phyloP scores from a whole-genome alignment of 2,329 filamentous ascomycete genomes.

The Emmonsia crescens region DNA sequence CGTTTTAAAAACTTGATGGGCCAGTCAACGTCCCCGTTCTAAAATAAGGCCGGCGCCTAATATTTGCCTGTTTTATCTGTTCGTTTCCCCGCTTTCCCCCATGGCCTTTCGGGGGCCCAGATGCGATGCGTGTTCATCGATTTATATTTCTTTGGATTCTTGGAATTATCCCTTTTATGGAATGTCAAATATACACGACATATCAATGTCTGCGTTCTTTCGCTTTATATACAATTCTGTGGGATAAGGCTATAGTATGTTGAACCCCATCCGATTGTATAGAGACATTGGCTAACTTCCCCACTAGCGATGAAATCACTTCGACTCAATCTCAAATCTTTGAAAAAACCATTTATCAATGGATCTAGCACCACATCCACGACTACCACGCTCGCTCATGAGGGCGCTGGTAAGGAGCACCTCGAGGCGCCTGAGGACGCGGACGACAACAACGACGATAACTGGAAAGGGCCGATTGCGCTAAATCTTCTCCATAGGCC shows the following conservation, averaged over 20 bases:
- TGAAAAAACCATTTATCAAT: background rate
- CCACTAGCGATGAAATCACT: background rate
- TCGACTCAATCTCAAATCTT: background rate
- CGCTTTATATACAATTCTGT: background rate
- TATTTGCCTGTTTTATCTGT: background rate
- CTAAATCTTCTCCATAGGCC: conserved; percentile 11
- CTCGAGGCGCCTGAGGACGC: background rate
- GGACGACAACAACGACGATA: background rate
- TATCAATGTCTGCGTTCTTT: background rate
- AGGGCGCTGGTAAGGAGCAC: background rate
- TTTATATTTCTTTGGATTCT: background rate
- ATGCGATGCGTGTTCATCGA: background rate
- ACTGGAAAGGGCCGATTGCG: conserved; percentile 11
- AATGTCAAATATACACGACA: background rate
- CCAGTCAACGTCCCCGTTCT: background rate
- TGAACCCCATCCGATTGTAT: background rate
- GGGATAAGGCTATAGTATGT: background rate
- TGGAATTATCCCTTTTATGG: background rate
- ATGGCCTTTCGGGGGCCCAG: background rate
- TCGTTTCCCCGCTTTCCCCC: background rate
- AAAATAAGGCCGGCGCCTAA: background rate
- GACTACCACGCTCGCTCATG: background rate
- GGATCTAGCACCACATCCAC: background rate
- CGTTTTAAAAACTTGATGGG: background rate
- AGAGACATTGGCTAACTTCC: background rate